Percentiles rank a stretch among this genome's conserved stretches.
These are phyloP conservation scores for Syzygium grande DNA, from an alignment of 345 rosid genomes.

Conservation along the genomic window DNA sequence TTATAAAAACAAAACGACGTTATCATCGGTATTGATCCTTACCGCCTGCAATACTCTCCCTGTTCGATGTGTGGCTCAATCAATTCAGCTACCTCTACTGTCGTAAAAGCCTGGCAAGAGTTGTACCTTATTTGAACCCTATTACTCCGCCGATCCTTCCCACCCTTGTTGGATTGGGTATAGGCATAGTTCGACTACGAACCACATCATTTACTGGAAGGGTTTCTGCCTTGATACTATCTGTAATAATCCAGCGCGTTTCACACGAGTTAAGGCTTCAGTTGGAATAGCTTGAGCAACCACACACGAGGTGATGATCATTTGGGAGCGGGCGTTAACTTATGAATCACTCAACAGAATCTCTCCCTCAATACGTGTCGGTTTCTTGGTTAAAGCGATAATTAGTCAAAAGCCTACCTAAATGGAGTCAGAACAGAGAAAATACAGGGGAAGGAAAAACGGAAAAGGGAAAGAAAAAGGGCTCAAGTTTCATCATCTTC, in stretches of 20 bases:
- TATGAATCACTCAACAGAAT: background rate
- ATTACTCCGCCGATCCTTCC: accelerated
- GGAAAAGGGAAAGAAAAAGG: background rate
- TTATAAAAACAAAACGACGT: no score
- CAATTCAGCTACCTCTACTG: background rate
- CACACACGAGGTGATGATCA: no score
- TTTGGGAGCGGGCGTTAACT: background rate
- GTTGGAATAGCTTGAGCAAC: background rate
- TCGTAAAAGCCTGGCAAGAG: background rate
- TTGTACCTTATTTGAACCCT: background rate
- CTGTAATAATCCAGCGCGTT: background rate
- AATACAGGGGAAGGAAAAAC: background rate
- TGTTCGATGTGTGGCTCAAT: background rate
- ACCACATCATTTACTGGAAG: no score
- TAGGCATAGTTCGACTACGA: background rate
- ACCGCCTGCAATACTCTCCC: background rate
- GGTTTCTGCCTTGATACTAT: background rate
- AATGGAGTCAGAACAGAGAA: background rate
- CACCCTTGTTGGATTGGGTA: background rate
- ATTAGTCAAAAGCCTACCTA: background rate
- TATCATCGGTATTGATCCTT: background rate
- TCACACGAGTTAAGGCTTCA: background rate
- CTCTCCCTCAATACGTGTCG: background rate
- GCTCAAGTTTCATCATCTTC: background rate
- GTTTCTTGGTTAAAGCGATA: background rate